Evolutionary conservation across 176 grass and related monocot species (phyloP).

Genomic region (Puya raimondii): DNA sequence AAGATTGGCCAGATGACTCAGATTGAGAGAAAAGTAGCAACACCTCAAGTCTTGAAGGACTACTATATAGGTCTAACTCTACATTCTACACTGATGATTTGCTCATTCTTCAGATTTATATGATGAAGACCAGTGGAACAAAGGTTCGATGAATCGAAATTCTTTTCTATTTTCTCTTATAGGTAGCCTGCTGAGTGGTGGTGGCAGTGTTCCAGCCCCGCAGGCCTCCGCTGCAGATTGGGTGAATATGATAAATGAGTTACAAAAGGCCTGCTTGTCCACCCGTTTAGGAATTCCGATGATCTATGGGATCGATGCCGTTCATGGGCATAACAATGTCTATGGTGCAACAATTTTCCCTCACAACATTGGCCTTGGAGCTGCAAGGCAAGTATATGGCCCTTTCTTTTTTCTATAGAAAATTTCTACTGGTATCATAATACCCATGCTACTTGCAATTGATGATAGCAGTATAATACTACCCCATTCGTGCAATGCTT

Average conservation of each 20-base stretch:
- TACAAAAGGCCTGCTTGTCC: constrained; percentile 51
- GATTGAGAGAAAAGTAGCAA: constrained; percentile 65
- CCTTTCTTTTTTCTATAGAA: not conserved
- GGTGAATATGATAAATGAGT: constrained; percentile 58
- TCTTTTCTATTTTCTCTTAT: constrained; percentile 2
- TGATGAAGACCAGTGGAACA: not conserved
- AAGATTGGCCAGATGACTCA: constrained; percentile 99
- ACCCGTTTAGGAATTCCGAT: constrained; percentile 82
- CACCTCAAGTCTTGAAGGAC: constrained; percentile 58
- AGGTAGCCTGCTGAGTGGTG: constrained; percentile 87
- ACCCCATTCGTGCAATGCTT: too few species aligned
- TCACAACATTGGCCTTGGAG: constrained; percentile 88
- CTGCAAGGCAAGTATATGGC: constrained; percentile 41
- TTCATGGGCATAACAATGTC: constrained; percentile 92
- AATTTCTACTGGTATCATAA: not conserved
- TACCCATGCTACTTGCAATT: too few species aligned
- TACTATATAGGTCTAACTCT: constrained; percentile 58
- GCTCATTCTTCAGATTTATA: not conserved
- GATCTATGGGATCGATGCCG: constrained; percentile 96
- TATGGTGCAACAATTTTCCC: constrained; percentile 95
- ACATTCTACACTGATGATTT: not conserved
- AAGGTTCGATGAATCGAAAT: not conserved
- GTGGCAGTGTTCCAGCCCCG: constrained; percentile 65
- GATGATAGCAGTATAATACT: too few species aligned
- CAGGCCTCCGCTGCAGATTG: constrained; percentile 53